Conservation (phyloP, 2,329 filamentous ascomycete species). For the Dothiorella sarmentorum region DNA sequence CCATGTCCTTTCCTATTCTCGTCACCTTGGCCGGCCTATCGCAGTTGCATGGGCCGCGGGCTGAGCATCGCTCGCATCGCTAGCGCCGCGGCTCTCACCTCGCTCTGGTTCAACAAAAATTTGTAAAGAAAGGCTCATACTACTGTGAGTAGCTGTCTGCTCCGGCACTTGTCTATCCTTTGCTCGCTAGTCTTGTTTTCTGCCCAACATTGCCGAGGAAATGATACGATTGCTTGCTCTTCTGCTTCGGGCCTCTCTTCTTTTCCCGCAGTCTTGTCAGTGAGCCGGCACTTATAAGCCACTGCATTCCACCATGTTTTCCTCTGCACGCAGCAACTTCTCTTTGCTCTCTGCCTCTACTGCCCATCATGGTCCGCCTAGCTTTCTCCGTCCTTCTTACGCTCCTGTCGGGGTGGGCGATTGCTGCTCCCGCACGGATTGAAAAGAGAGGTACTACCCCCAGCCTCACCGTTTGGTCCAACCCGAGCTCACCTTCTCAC, state of each 20-base stretch:
- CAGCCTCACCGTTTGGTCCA: not conserved
- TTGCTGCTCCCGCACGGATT: not conserved
- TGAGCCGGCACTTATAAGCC: not conserved
- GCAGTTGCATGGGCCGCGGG: not conserved
- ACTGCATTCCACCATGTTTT: not conserved
- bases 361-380: not conserved
- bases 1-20: not conserved
- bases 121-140: constrained; percentile 6
- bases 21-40: constrained; percentile 2
- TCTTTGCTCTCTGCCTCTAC: not conserved
- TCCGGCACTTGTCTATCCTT: not conserved
- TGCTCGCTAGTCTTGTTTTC: not conserved
- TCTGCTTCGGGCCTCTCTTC: not conserved
- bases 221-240: not conserved
- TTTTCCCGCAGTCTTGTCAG: not conserved
- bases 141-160: not conserved
- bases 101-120: not conserved
- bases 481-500: not conserved
- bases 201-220: not conserved
- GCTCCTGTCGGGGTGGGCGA: not conserved
- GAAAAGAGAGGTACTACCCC: not conserved
- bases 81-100: constrained; percentile 3
- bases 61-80: not conserved
- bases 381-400: not conserved
- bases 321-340: not conserved